Percentiles rank a stretch among this genome's conserved stretches.
Conservation (phyloP, 441 rosid species). For the Omphalea diandra region DNA sequence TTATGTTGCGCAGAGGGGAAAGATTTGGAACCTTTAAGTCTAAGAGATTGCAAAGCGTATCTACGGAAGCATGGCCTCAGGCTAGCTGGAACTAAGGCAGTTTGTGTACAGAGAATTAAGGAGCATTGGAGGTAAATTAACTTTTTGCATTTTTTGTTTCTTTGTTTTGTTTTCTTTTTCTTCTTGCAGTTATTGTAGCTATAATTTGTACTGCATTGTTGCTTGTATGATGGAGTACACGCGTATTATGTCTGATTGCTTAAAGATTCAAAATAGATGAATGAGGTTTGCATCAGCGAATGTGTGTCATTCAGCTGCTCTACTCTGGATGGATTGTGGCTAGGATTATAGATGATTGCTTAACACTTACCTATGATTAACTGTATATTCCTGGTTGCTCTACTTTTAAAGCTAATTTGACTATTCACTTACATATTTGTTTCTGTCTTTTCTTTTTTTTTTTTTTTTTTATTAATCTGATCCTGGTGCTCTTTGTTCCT, state of each 20-base stretch:
- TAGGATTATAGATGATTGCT: no score
- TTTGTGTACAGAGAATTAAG: constrained; percentile 35
- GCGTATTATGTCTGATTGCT: background rate
- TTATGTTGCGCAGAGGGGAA: constrained; percentile 11
- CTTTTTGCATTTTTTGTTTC: background rate
- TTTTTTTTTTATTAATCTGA: no score
- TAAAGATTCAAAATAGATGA: background rate
- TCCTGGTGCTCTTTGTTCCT: background rate
- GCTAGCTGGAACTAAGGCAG: constrained; percentile 32
- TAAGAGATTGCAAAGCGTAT: constrained; percentile 22
- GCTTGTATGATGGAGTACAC: background rate
- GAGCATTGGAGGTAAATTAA: constrained; percentile 37
- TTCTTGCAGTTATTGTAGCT: background rate
- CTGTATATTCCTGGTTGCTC: background rate
- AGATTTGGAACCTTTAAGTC: constrained; percentile 11
- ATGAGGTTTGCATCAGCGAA: no score
- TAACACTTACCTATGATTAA: background rate
- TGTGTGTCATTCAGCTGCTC: no score
- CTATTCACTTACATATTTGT: background rate
- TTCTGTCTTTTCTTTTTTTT: background rate
- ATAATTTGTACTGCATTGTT: background rate
- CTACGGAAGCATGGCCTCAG: constrained; percentile 28
- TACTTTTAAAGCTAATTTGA: background rate
- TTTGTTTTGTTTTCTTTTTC: background rate
- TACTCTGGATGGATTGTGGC: no score